phyloP scores from a whole-genome alignment of 2,329 filamentous ascomycete genomes.

The Xylaria sp. region DNA sequence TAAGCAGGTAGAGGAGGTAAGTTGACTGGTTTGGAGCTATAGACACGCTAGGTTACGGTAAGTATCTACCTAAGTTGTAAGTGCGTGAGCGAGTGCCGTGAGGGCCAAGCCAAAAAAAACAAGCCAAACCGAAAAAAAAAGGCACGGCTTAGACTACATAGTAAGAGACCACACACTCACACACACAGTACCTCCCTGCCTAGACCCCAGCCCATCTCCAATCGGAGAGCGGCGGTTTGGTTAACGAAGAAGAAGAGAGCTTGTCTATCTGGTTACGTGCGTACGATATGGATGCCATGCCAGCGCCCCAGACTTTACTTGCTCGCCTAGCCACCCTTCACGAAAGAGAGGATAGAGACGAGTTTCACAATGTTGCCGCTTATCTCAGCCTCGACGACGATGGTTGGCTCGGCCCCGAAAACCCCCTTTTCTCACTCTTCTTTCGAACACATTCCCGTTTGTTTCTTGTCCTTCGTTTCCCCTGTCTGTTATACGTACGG shows the following conservation, averaged over 20 bases:
- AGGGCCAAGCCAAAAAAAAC: neutral
- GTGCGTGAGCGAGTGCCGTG: neutral
- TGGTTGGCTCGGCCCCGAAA: constrained; percentile 30
- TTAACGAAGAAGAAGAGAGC: constrained; percentile 7
- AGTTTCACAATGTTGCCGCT: constrained; percentile 33
- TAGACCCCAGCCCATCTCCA: neutral
- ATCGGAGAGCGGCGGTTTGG: constrained; percentile 25
- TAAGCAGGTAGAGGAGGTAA: neutral
- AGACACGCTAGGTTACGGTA: neutral
- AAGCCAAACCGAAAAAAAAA: neutral
- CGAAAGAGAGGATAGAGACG: constrained; percentile 7
- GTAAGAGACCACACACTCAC: too few species aligned
- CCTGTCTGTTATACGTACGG: constrained; percentile 1
- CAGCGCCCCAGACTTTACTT: neutral
- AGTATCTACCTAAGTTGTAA: neutral
- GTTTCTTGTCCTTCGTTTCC: neutral
- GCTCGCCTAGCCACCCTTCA: constrained; percentile 11
- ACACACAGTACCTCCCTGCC: neutral
- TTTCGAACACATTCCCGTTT: neutral
- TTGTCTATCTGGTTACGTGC: neutral
- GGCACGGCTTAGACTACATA: neutral
- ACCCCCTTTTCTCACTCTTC: constrained; percentile 2
- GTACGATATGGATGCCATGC: neutral
- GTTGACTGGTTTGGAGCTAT: neutral
- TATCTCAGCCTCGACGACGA: constrained; percentile 36